Evolutionary conservation across 2,329 filamentous ascomycete genomes (phyloP).

Genomic region (Coleophoma crateriformis): DNA sequence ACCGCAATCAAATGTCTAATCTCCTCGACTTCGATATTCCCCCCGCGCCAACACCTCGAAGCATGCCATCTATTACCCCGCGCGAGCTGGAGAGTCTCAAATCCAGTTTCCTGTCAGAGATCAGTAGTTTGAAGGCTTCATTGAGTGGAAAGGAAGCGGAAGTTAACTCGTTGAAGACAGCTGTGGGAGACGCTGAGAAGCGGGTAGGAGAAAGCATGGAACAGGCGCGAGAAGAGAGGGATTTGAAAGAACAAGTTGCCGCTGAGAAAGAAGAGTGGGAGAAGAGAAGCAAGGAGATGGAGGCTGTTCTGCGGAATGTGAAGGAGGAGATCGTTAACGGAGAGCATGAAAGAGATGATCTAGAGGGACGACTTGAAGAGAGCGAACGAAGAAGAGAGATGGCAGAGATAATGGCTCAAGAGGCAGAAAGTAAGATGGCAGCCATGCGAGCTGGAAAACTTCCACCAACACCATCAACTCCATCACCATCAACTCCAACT

Average conservation of each 20-base stretch:
- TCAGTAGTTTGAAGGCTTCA: constrained; percentile 88
- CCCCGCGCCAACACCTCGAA: constrained; percentile 87
- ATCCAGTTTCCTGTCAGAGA: constrained; percentile 84
- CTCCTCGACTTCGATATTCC: constrained; percentile 89
- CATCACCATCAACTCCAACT: constrained; percentile 21
- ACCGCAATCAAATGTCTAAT: constrained; percentile 47
- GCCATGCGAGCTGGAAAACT: constrained; percentile 62
- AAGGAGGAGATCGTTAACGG: constrained; percentile 74
- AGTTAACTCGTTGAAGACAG: constrained; percentile 78
- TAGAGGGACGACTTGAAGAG: constrained; percentile 71
- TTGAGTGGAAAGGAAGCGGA: constrained; percentile 92
- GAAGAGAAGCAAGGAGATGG: constrained; percentile 78
- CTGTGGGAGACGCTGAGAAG: constrained; percentile 85
- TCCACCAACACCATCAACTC: constrained; percentile 19
- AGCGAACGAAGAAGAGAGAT: constrained; percentile 69
- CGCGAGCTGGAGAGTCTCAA: constrained; percentile 91
- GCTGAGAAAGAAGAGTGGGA: constrained; percentile 81
- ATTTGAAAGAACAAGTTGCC: constrained; percentile 63
- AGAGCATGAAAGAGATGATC: constrained; percentile 75
- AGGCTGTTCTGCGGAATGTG: constrained; percentile 71
- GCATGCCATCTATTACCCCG: constrained; percentile 83
- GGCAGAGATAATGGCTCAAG: constrained; percentile 69
- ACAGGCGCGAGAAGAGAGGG: constrained; percentile 71
- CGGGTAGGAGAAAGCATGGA: constrained; percentile 84
- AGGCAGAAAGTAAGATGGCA: constrained; percentile 70